Evolutionary conservation across 2,329 filamentous ascomycete genomes (phyloP).

Genomic region (Ophiostoma sp.): DNA sequence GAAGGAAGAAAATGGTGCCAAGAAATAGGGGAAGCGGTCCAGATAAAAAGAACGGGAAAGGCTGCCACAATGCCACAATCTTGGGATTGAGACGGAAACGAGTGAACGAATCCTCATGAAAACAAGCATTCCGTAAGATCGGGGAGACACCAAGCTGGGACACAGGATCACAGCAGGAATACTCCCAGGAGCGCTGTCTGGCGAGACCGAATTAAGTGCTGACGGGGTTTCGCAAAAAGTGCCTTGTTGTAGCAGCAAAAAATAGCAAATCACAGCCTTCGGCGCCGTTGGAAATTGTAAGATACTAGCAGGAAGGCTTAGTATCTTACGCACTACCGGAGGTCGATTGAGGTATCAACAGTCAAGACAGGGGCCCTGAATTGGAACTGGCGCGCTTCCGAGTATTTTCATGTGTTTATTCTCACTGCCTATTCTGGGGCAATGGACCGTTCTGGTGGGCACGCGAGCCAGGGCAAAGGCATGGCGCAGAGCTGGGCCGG

Average conservation of each 20-base stretch:
- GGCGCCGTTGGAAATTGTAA: background rate
- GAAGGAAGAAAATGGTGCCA: background rate
- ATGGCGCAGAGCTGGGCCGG: background rate
- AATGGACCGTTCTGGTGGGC: background rate
- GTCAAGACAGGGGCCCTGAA: background rate
- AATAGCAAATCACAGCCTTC: slow-evolving; percentile 1
- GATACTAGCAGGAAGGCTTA: slow-evolving; percentile 4
- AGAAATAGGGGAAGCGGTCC: background rate
- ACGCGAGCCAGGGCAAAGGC: background rate
- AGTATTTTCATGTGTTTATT: background rate
- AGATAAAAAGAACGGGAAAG: background rate
- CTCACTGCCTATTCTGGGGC: background rate
- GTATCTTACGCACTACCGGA: background rate
- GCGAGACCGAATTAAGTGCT: slow-evolving; percentile 13
- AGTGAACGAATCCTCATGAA: background rate
- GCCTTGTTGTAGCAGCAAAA: background rate
- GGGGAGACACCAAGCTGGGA: background rate
- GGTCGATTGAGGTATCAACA: background rate
- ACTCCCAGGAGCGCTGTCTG: background rate
- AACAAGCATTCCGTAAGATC: slow-evolving; percentile 3
- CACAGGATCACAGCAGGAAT: background rate
- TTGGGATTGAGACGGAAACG: background rate
- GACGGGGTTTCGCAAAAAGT: background rate
- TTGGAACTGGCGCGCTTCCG: background rate
- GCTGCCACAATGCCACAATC: background rate